Evolutionary conservation across 2,329 filamentous ascomycete species (phyloP), one percentile per base, ranked within the genome.

Genomic region (Teratosphaeria gauchensis): DNA sequence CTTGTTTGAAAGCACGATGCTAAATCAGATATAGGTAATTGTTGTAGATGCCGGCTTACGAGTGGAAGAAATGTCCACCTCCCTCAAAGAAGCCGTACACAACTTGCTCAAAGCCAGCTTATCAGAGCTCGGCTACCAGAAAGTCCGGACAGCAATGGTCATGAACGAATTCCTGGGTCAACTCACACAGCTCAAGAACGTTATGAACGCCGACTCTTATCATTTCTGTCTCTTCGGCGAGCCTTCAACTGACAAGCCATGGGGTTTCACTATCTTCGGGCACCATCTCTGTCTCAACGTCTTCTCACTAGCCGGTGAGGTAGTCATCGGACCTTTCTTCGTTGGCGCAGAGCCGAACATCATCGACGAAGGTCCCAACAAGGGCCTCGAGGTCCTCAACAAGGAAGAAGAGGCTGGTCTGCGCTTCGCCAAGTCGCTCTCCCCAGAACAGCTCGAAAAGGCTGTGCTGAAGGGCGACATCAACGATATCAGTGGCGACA

Each of bases 321-420:
- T 90, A 54, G 76, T 90, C 38, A 77, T 89, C 1, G 84, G 83
- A 0, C 88, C 88, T 0, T 88, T 85, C 74, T 92, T 92, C 72
- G 88, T 87, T 0, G 89, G 88, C 57, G 88, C 88, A 0, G 88
- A 92, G 72, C 88, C 88, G 0, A 90, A 91, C 66, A 67, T 84
- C 51, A 87, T 90, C 64, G 87, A 90, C 63, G 73, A 74, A 0
- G 86, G 87, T 0, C 80, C 80, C 0, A 78, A 84, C 68, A 73
- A 74, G 1, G 87, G 87, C 4, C 87, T 84, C 0, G 75, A 80
- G 3, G 87, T 90, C 57, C 74, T 90, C 42, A 76, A 85, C 42
- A 75, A 73, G 14, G 86, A 90, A 66, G 87, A 88, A 57, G 71
- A 71, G 2, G 71, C 87, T 0, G 87, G 86, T 0, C 71, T 90